Base-by-base conservation (phyloP, 1,284 basidiomycete species). In the Cystobasidium slooffiae region DNA sequence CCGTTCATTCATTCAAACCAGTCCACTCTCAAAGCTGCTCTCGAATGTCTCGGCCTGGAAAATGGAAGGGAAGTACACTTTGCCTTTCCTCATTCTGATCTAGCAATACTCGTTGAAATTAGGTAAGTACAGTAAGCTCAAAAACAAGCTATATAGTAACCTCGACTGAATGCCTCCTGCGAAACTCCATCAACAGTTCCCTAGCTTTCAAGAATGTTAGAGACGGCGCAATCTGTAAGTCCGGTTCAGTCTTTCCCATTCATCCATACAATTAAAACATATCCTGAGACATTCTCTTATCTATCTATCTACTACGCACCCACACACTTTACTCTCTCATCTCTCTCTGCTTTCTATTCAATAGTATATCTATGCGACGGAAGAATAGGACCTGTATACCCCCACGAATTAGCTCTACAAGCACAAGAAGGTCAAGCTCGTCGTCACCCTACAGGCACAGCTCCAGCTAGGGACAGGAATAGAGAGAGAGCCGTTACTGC, bases 361-460 rank as follows among this genome's bases (percentile, higher is more conserved):
- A 44, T 63, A 73, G 70, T 73, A 9, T 73, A 73, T 44, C 63
- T 73, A 37, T 73, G 70, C 70, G 41, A 65, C n/a, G 70, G 70
- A 22, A n/a, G 12, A 16, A 24, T 20, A 5, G 70, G 70, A 7
- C 70, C 70, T 5, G 63, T 66, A 7, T 73, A 31, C 31, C 70
- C 62, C 3, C 63, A 73, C 31, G 59, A 73, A 44, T 63, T 73
- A 16, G 70, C 70, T 20, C 22, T 53, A 8, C 70, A 73, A 58
- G 70, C 70, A 31, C 46, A 51, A 56, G 14, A 46, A 22, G 70
- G 59, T 44, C n/a, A 44, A 43, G 61, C 43, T 46, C 51, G 24
- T n/a, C 66, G 52, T 41, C 39, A n/a, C 1, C 55, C 53, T 20
- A 8, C 53, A 8, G 22, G 12, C n/a, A n/a, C n/a, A n/a, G n/a